Conservation (phyloP, 768 basidiomycete genomes). For the Podaxis pistillaris region DNA sequence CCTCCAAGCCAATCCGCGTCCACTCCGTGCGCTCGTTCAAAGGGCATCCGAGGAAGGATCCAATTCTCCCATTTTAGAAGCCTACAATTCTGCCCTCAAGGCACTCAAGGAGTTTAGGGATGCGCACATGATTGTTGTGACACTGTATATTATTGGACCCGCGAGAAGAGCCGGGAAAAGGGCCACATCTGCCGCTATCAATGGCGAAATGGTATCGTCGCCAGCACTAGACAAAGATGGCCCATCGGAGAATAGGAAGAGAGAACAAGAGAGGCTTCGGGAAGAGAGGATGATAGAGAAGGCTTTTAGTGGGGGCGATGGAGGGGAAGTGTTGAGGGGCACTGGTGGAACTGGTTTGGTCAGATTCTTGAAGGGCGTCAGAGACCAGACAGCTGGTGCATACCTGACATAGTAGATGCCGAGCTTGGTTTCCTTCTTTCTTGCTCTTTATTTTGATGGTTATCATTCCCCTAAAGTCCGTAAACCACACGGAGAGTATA, state of each 20-base stretch:
- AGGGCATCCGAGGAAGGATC: constrained; percentile 11
- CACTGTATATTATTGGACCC: constrained; percentile 75
- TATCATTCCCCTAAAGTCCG: too few relatives aligned
- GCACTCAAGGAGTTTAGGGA: constrained; percentile 75
- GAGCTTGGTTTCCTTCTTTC: neutral
- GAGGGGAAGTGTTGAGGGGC: constrained; percentile 43
- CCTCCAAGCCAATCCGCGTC: constrained; percentile 56
- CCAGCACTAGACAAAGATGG: neutral
- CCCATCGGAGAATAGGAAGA: constrained; percentile 16
- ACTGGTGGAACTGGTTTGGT: constrained; percentile 81
- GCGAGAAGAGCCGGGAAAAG: constrained; percentile 37
- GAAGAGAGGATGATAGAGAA: neutral
- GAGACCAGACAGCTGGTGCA: constrained; percentile 52
- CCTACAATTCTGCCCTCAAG: constrained; percentile 64
- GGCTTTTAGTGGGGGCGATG: constrained; percentile 23
- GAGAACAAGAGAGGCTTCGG: constrained; percentile 13
- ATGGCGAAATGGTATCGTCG: neutral
- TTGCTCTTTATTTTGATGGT: neutral
- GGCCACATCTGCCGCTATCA: neutral
- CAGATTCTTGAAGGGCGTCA: constrained; percentile 70
- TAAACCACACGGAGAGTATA: too few relatives aligned
- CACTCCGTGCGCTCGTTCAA: constrained; percentile 55
- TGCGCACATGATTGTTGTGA: constrained; percentile 72
- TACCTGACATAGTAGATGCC: neutral
- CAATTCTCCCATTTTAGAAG: constrained; percentile 35